Base-by-base conservation (phyloP, 208 protist genomes). In the Trypanosoma theileri region DNA sequence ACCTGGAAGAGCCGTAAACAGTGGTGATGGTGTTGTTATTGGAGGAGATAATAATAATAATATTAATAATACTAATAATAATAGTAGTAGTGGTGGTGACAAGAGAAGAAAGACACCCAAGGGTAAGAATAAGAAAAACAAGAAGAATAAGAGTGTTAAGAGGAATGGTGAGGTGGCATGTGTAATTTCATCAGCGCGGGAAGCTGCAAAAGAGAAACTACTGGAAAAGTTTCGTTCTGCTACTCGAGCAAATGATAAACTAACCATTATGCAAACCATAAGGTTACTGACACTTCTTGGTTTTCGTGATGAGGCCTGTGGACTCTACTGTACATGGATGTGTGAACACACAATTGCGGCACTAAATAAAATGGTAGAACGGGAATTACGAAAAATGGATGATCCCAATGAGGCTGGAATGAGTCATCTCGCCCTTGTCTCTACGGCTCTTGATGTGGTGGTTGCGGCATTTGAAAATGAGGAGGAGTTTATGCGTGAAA, bases 371-470 rank as follows among this genome's bases (percentile, higher is more conserved):
- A 78, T 90, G 28, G 88, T 95, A 16, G 77, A 85, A 21, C 53
- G 67, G 8, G 86, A 95, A 67, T 82, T 95, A 61, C 57, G 69
- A 14, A 90, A 90, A 67, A 93, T 91, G 82, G 80, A 84, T 35
- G 77, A 85, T 62, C 84, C 89, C 1, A 68, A 69, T 14, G 75
- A 75, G 63, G 79, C 77, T 19, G 84, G 79, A 45, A 80, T 87
- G 79, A 91, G 77, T 46, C 88, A 95, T 69, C 73, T 95, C 22
- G 81, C 79, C 12, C 67, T 95, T 21, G 86, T 93, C 24, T 95
- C 89, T 52, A 84, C 87, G 56, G 71, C 70, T 31, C 84, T 95
- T 28, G 89, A 95, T 77, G 81, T 75, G 52, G 81, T 95, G 41
- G 89, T 82, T 1, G 89, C 86, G 3, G 77, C 84, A 11, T 93